Evolutionary conservation across 1,284 basidiomycete species (phyloP), one percentile per base, ranked within the genome.

Genomic region (Polyporus tsugae): DNA sequence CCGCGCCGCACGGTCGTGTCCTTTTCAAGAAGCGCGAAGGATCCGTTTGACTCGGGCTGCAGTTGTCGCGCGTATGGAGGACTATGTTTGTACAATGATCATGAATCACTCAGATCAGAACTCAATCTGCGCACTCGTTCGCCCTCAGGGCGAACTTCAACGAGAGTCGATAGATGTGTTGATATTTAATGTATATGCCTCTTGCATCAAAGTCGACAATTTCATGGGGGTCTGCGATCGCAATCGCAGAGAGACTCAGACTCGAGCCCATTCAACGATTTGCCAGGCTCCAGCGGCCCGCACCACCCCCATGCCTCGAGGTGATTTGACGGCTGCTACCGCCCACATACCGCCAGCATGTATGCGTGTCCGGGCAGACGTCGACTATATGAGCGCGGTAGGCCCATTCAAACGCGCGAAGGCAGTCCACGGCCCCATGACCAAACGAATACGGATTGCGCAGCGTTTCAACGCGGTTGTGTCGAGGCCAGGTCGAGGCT

Each of bases 21-120:
- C 44, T 71, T 38, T 73, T 69, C 62, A 67, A 53, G 57, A 69
- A 52, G 57, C 64, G 71, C 9, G n/a, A n/a, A n/a, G 5, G 5
- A 22, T 46, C 22, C 0, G 46, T 9, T 4, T 49, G 22, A 25
- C 29, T 41, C 11, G 10, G 9, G 9, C 11, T 41, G 29, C 29
- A 29, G 29, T 29, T 29, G 29, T 29, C 29, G 29, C 29, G 29
- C 29, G 29, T 29, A 29, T 29, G 29, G 29, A 29, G 2, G 29
- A 29, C 29, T 29, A 29, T 29, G 29, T 29, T 29, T 29, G 29
- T 29, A 29, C 29, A 29, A 29, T 29, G 29, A 29, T 29, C 29
- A 29, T 29, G 29, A 29, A 29, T 29, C 29, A 29, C 29, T 29
- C 29, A 2, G 2, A 29, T 29, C 29, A 29, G 29, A 29, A 29